Conservation (phyloP, 2,329 filamentous ascomycete species). For the Claviceps monticola region DNA sequence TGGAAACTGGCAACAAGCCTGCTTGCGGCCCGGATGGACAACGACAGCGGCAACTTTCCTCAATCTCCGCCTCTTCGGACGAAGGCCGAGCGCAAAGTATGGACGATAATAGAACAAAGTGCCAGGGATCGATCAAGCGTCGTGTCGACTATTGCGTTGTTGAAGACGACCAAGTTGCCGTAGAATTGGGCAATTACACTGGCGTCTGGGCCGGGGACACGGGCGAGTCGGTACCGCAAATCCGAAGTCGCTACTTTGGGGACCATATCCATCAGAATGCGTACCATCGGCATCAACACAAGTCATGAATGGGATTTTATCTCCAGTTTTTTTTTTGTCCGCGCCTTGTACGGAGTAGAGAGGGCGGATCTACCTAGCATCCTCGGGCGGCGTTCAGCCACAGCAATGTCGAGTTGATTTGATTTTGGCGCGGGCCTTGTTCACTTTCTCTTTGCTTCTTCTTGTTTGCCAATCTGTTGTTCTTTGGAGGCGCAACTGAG, state of each 20-base stretch:
- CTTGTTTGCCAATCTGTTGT: too few relatives aligned
- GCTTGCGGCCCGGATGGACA: not conserved
- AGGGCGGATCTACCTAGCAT: not conserved
- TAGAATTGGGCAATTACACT: constrained; percentile 10
- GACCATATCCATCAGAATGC: constrained; percentile 10
- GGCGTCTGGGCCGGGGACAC: constrained; percentile 10
- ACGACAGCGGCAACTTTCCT: not conserved
- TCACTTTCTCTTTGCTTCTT: not conserved
- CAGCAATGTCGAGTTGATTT: too few relatives aligned
- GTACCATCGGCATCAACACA: not conserved
- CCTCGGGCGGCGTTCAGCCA: too few relatives aligned
- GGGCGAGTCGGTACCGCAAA: constrained; percentile 5
- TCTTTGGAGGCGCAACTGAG: too few relatives aligned
- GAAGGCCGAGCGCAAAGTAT: not conserved
- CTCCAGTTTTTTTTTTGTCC: not conserved
- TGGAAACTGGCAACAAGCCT: not conserved
- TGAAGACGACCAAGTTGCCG: constrained; percentile 3
- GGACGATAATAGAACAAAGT: not conserved
- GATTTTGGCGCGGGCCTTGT: too few relatives aligned
- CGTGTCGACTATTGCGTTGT: constrained; percentile 8
- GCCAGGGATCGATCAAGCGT: constrained; percentile 4
- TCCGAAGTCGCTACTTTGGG: constrained; percentile 9
- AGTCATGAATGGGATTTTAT: not conserved
- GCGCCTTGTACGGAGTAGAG: not conserved
- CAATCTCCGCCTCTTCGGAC: not conserved